These are phyloP conservation scores for Neoboletus brunneissimus DNA, from an alignment of 768 basidiomycete genomes.

Conservation along the genomic window DNA sequence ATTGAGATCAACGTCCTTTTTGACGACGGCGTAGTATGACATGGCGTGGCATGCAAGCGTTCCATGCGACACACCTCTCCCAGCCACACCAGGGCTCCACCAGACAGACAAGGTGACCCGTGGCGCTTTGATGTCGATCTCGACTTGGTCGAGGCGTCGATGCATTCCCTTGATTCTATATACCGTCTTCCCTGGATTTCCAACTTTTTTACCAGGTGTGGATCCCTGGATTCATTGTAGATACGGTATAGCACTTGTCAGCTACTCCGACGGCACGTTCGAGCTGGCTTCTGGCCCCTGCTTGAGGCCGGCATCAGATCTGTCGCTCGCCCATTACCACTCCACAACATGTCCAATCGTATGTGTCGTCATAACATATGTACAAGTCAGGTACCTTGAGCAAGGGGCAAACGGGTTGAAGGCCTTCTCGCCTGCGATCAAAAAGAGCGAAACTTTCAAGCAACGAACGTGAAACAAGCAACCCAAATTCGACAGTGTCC, in stretches of 20 bases:
- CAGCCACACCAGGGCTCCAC: neutral
- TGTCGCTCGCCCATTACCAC: no score
- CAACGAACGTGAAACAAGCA: conserved; percentile 9
- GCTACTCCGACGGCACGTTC: neutral
- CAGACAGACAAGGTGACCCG: neutral
- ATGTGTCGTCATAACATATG: neutral
- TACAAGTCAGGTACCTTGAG: neutral
- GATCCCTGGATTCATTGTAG: neutral
- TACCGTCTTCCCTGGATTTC: neutral
- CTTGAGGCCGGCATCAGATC: no score
- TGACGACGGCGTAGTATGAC: conserved; percentile 1
- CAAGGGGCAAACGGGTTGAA: neutral
- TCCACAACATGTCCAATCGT: neutral
- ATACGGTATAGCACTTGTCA: neutral
- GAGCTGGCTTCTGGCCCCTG: neutral
- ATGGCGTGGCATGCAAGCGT: neutral
- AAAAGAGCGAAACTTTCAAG: neutral
- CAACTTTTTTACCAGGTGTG: neutral
- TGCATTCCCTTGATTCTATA: neutral
- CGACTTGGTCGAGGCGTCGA: neutral
- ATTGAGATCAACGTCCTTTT: conserved; percentile 15
- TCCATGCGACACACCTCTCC: conserved; percentile 4
- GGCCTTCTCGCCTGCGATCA: neutral
- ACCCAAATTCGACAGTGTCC: conserved; percentile 2
- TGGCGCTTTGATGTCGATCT: neutral